These are phyloP conservation scores for Pseudognaphalium luteoalbum DNA, from an alignment of 129 eudicot genomes.

Conservation along the genomic window DNA sequence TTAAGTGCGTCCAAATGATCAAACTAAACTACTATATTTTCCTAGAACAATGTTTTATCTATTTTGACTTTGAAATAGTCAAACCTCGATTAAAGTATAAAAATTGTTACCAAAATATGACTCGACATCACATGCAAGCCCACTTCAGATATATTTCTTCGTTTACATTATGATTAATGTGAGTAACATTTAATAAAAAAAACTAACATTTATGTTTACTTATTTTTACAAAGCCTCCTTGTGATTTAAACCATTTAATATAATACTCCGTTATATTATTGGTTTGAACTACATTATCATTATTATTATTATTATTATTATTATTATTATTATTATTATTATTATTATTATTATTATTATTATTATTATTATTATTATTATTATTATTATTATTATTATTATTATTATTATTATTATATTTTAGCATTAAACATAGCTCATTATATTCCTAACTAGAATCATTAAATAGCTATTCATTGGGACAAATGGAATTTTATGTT, in stretches of 20 bases:
- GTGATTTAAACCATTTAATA: no score
- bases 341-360: neutral
- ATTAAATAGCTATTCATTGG: neutral
- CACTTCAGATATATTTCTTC: no score
- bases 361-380: neutral
- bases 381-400: neutral
- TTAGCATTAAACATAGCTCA: neutral
- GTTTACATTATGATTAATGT: no score
- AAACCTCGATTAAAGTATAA: neutral
- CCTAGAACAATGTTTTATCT: neutral
- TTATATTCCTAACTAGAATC: neutral
- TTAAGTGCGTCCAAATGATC: no score
- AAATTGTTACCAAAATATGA: no score
- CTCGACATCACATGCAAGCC: neutral
- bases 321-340: neutral
- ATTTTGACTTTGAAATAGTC: neutral
- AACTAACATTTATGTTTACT: no score
- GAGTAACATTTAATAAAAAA: no score
- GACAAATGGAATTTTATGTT: conserved; percentile 26
- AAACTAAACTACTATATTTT: neutral
- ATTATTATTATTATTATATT: neutral
- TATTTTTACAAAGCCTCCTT: no score
- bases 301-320: neutral
- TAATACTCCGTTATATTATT: no score
- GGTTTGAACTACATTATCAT: neutral